Evolutionary conservation across 2,329 filamentous ascomycete species (phyloP), one percentile per base, ranked within the genome.

Genomic region (Geosmithia flava): DNA sequence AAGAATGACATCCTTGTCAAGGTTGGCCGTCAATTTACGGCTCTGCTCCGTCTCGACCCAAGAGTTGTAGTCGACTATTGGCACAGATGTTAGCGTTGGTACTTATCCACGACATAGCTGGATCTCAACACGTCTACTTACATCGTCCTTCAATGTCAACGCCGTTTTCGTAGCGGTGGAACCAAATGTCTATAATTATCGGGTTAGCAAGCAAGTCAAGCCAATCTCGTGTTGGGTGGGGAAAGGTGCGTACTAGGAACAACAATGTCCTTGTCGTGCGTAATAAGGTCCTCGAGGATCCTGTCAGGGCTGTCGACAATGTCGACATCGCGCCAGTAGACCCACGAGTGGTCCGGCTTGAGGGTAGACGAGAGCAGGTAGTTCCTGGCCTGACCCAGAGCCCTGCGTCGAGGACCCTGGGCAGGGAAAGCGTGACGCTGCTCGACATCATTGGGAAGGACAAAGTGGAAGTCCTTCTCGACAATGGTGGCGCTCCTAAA

Each of bases 281-380:
- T 87, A 58, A 95, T 85, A 56, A 98, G 94, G 59, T 98, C 93
- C 68, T 98, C 90, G 33, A 98, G 73, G 52, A 98, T 94, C 60
- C 78, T 83, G 53, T 78, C 76, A 2, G 91, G 88, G 62, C 85
- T 95, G 61, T 98, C 90, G 44, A 87, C 81, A 57, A 98, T 96
- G 65, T 98, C 93, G 46, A 95, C 90, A 63, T 98, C 93, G 51
- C 93, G 81, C 93, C 93, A 98, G 66, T 96, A 97, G 8, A 97
- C 90, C 93, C 93, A 98, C 8, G 89, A 91, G 63, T 98, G 93
- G 52, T 97, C 89, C 0, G 89, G 81, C 70, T 94, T 95, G 58
- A 98, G 63, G 3, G 93, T 84, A 0, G 87, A 75, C 30, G 81
- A 79, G 2, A 98, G 78, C 19, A 98, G 74, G 65, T 95, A 98